Conservation (phyloP, 306 rosid genomes). For the Cucurbita argyrosperma region DNA sequence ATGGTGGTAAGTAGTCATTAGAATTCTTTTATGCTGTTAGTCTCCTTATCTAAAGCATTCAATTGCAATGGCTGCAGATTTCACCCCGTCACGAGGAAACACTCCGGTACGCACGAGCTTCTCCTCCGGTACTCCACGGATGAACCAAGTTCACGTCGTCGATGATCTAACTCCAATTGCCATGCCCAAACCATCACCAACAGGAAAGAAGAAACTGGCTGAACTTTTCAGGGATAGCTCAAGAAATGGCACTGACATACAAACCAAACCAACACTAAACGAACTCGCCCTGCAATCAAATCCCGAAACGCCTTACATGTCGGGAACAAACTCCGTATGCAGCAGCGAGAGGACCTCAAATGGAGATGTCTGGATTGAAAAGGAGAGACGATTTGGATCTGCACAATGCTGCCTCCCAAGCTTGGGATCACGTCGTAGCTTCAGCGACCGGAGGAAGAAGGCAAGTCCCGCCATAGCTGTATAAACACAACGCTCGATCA, state of each 20-base stretch:
- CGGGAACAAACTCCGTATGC: constrained; percentile 30
- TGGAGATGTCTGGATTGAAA: constrained; percentile 12
- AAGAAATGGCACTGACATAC: constrained; percentile 12
- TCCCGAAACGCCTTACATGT: constrained; percentile 31
- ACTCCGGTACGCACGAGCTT: constrained; percentile 48
- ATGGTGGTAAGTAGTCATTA: constrained; percentile 65
- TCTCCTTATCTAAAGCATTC: not conserved
- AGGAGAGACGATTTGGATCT: constrained; percentile 32
- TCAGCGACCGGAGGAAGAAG: constrained; percentile 57
- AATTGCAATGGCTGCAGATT: constrained; percentile 28
- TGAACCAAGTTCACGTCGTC: constrained; percentile 14
- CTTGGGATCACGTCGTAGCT: constrained; percentile 57
- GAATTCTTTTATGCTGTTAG: not conserved
- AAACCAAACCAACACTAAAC: constrained; percentile 15
- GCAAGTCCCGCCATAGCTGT: constrained; percentile 46
- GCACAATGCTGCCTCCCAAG: constrained; percentile 63
- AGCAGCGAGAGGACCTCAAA: constrained; percentile 47
- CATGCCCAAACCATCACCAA: constrained; percentile 30
- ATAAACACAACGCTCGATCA: constrained; percentile 18
- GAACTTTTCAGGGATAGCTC: constrained; percentile 67
- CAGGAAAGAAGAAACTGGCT: constrained; percentile 37
- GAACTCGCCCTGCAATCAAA: constrained; percentile 34
- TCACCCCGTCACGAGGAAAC: constrained; percentile 72
- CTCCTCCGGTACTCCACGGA: constrained; percentile 17
- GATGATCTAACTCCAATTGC: constrained; percentile 22